A percentile compares a stretch with the other conserved stretches of the same genome.
Evolutionary conservation across 1,284 basidiomycete genomes (phyloP).

Genomic region (Boletellus deceptivus): DNA sequence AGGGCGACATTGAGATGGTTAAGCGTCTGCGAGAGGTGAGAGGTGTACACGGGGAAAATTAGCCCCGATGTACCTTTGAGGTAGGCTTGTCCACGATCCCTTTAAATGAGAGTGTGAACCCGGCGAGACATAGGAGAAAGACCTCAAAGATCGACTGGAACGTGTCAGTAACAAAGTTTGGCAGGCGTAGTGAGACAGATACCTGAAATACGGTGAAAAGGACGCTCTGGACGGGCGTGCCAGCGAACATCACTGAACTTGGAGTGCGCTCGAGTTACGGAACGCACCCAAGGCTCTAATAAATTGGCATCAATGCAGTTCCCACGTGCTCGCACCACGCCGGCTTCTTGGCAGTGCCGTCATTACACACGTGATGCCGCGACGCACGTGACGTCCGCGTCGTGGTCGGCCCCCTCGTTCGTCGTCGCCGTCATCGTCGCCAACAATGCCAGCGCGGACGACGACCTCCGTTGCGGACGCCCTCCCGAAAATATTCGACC

Average conservation of each 20-base stretch:
- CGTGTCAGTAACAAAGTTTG: conserved; percentile 4
- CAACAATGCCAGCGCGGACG: conserved; percentile 17
- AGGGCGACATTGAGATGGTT: conserved; percentile 83
- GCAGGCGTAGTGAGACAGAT: background rate
- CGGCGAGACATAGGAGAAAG: conserved; percentile 82
- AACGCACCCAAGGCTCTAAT: too few relatives aligned
- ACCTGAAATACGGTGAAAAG: conserved; percentile 32
- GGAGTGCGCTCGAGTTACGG: too few relatives aligned
- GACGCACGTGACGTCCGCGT: conserved; percentile 18
- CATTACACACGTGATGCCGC: conserved; percentile 5
- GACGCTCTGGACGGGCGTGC: conserved; percentile 12
- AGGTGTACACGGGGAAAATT: background rate
- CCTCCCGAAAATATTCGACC: conserved; percentile 63
- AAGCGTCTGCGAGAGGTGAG: conserved; percentile 51
- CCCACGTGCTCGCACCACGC: too few relatives aligned
- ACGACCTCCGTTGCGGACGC: conserved; percentile 12
- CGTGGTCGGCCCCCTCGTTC: background rate
- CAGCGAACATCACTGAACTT: too few relatives aligned
- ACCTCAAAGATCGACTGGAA: conserved; percentile 85
- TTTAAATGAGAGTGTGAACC: conserved; percentile 76
- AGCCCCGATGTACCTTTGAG: conserved; percentile 60
- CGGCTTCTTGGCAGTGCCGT: too few relatives aligned
- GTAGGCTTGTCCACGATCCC: conserved; percentile 88
- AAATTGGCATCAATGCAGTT: too few relatives aligned
- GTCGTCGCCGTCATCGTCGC: background rate